Conservation (phyloP, 2,329 filamentous ascomycete genomes). For the Aspergillus puulaauensis region DNA sequence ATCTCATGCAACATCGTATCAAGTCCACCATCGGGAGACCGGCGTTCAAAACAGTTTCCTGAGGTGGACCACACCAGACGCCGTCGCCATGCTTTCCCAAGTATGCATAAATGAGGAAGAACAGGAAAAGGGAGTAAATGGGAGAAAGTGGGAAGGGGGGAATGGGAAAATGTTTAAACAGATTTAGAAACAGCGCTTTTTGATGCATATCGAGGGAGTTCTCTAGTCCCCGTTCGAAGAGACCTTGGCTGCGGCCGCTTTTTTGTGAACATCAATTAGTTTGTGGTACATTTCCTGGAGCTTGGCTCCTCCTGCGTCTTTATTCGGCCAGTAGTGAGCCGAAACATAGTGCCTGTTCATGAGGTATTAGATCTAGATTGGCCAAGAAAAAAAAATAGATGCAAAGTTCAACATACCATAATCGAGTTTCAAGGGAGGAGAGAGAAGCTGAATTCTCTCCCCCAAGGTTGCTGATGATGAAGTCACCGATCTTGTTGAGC, state of each 20-base stretch:
- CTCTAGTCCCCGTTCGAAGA: slow-evolving; percentile 28
- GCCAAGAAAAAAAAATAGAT: neutral
- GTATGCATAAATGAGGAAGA: slow-evolving; percentile 25
- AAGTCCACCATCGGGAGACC: slow-evolving; percentile 13
- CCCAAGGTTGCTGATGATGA: slow-evolving; percentile 42
- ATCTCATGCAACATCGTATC: slow-evolving; percentile 23
- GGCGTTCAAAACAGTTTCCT: slow-evolving; percentile 10
- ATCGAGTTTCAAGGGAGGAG: slow-evolving; percentile 42
- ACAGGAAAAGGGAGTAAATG: neutral
- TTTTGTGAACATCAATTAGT: slow-evolving; percentile 32
- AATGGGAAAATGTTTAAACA: slow-evolving; percentile 14
- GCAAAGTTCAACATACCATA: slow-evolving; percentile 40
- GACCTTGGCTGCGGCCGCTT: slow-evolving; percentile 19
- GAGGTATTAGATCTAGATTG: neutral
- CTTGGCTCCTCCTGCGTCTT: slow-evolving; percentile 38
- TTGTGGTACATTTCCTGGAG: slow-evolving; percentile 41
- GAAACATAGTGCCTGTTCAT: slow-evolving; percentile 44
- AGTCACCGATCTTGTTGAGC: slow-evolving; percentile 47
- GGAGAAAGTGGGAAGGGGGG: slow-evolving; percentile 5
- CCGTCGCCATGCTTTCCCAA: slow-evolving; percentile 30
- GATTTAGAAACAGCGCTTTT: slow-evolving; percentile 16
- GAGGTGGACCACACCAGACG: slow-evolving; percentile 22
- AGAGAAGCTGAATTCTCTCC: slow-evolving; percentile 39
- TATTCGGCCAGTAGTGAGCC: slow-evolving; percentile 48
- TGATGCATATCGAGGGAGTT: slow-evolving; percentile 7